Conservation (phyloP, 345 rosid genomes). For the Eucalyptus rudis region DNA sequence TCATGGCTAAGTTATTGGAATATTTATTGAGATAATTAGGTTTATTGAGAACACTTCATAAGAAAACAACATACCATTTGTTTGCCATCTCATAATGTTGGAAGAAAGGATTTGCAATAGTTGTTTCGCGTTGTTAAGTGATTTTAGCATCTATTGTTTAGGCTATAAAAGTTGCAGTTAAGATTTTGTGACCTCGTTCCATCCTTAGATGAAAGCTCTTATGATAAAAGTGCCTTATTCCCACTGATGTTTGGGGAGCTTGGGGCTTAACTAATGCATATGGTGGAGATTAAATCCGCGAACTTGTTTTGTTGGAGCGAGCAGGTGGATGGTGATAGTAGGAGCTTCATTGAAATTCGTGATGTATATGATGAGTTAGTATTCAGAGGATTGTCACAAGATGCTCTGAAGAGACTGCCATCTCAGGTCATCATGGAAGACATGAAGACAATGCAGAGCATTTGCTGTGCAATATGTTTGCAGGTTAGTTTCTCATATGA, state of each 20-base stretch:
- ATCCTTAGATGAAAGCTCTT: neutral
- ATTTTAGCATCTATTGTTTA: neutral
- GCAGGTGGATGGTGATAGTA: conserved; percentile 34
- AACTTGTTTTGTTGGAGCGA: neutral
- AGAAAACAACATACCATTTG: neutral
- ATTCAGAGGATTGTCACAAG: conserved; percentile 51
- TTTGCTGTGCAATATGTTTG: conserved; percentile 64
- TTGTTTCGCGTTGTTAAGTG: neutral
- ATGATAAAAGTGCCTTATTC: neutral
- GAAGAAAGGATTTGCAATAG: neutral
- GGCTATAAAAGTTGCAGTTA: neutral
- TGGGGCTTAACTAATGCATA: neutral
- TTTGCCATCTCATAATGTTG: neutral
- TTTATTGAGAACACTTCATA: neutral
- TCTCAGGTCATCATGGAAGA: conserved; percentile 46
- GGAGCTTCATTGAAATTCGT: conserved; percentile 26
- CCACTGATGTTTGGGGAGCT: neutral
- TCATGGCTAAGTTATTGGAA: neutral
- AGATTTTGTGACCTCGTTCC: neutral
- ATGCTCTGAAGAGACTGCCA: conserved; percentile 49
- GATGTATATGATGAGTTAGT: conserved; percentile 19
- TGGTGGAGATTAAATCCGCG: neutral
- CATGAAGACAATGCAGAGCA: conserved; percentile 19
- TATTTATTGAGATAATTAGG: neutral
- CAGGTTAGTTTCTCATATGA: conserved; percentile 23